These are phyloP conservation scores for Thyridium curvatum DNA, from an alignment of 2,329 filamentous ascomycete species.

Conservation along the genomic window DNA sequence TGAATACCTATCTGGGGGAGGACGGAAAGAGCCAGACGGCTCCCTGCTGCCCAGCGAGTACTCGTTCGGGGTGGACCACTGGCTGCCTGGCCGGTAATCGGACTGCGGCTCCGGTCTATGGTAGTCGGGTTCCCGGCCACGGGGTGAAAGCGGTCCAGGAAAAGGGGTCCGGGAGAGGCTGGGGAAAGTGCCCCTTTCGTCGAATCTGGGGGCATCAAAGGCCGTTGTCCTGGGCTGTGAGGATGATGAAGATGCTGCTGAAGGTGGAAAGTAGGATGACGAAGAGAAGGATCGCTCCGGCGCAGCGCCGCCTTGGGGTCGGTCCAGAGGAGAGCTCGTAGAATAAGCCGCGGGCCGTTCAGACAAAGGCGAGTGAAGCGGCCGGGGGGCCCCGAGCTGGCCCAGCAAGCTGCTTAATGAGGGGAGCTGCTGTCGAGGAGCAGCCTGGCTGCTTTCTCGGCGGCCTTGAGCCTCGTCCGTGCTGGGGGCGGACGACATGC, in stretches of 20 bases:
- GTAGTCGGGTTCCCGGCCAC: conserved; percentile 31
- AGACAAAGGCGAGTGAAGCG: conserved; percentile 37
- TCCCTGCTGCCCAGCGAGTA: conserved; percentile 40
- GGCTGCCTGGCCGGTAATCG: conserved; percentile 26
- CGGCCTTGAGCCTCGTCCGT: conserved; percentile 27
- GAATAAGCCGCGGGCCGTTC: conserved; percentile 37
- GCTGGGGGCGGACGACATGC: conserved; percentile 34
- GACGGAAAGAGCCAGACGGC: conserved; percentile 15
- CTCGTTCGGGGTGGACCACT: conserved; percentile 34
- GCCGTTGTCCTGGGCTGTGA: background rate
- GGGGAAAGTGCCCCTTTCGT: conserved; percentile 31
- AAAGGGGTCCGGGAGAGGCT: conserved; percentile 23
- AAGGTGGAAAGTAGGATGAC: conserved; percentile 41
- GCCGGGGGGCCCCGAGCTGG: conserved; percentile 34
- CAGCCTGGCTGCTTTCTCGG: conserved; percentile 20
- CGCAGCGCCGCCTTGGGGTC: conserved; percentile 30
- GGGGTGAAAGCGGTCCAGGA: conserved; percentile 38
- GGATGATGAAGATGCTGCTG: conserved; percentile 21
- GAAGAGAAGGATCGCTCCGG: conserved; percentile 30
- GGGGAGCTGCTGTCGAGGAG: conserved; percentile 43
- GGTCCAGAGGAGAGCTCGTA: conserved; percentile 40
- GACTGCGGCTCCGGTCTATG: conserved; percentile 24
- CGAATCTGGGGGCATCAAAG: conserved; percentile 34
- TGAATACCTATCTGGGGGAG: conserved; percentile 25
- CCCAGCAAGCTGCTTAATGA: conserved; percentile 53